Percentiles rank a stretch among this genome's conserved stretches.
Evolutionary conservation across 164 flowering plant genomes (phyloP).

Genomic region (Berberis vulgaris): DNA sequence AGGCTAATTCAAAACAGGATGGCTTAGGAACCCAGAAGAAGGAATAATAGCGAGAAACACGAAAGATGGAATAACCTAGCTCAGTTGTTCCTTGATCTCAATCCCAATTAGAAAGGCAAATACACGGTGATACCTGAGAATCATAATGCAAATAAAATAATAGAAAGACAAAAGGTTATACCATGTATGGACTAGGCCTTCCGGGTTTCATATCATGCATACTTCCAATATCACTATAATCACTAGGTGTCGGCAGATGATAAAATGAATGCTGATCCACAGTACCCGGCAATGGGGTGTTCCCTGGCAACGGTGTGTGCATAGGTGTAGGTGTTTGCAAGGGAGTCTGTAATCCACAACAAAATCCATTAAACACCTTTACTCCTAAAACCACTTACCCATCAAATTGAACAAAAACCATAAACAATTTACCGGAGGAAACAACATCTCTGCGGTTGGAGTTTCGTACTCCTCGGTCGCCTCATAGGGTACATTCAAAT

Average conservation of each 20-base stretch:
- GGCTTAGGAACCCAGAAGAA: too few relatives aligned
- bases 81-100: too few relatives aligned
- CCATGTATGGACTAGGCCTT: constrained; percentile 82
- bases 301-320: constrained; percentile 58
- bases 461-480: constrained; percentile 94
- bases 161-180: constrained; percentile 11
- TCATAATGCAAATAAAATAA: neutral
- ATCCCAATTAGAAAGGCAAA: too few relatives aligned
- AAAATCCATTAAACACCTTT: neutral
- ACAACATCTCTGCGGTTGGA: constrained; percentile 92
- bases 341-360: constrained; percentile 1
- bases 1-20: too few relatives aligned
- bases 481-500: constrained; percentile 93
- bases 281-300: constrained; percentile 51
- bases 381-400: neutral
- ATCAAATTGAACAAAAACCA: neutral
- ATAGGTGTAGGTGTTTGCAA: constrained; percentile 46
- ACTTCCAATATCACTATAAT: constrained; percentile 42
- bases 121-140: neutral
- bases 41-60: too few relatives aligned
- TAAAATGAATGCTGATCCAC: constrained; percentile 43
- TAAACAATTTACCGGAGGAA: constrained; percentile 64
- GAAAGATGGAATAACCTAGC: too few relatives aligned
- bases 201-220: constrained; percentile 48
- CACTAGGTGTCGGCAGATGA: constrained; percentile 65